Base-by-base conservation (phyloP, 768 basidiomycete genomes). In the Tylopilus balloui region DNA sequence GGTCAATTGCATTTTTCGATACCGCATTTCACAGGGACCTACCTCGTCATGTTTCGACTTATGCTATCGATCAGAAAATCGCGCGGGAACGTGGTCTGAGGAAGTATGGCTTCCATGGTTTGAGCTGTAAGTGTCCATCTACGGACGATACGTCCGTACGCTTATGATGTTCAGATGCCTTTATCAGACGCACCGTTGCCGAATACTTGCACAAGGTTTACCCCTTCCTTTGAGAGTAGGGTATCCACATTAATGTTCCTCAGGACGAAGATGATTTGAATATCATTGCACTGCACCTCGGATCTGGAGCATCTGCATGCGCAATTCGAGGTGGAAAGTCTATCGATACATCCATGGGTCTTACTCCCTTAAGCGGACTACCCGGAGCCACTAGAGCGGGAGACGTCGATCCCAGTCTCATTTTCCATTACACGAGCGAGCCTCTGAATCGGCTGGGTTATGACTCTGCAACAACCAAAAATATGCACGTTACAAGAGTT, bases 71-170 rank as follows among this genome's bases (percentile, higher is more conserved):
- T 53, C 85, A 78, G 56, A 61, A 69, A 9, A 69, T 86, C 37
- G 80, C 86, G 0, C 71, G 72, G 32, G 69, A 78, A 37, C 80
- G 81, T 38, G 86, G 87, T 1, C 73, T 95, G 38, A 81, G 81
- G 63, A 93, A 92, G 67, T 95, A 94, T 60, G 93, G 93, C 15
- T 93, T 93, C 66, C 93, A 96, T 59, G 93, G 93, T 3, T 63
- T 92, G 57, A 85, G 83, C 56, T 88, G 84, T 80, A 52, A 69
- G 38, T 45, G 9, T 48, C 21, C 24, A 11, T 37, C n/a, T 32
- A 27, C 41, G 20, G 20, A 19, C 6, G 14, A 28, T 35, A 20
- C 8, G 38, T 34, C 17, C 13, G 11, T 14, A 17, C 43, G 36
- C 47, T 55, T 32, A 56, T 14, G 19, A 44, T 12, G 25, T 40